Percentiles rank a stretch among this genome's conserved stretches.
phyloP scores from a whole-genome alignment of 2,329 filamentous ascomycete species.

The Nigrospora sphaerica region DNA sequence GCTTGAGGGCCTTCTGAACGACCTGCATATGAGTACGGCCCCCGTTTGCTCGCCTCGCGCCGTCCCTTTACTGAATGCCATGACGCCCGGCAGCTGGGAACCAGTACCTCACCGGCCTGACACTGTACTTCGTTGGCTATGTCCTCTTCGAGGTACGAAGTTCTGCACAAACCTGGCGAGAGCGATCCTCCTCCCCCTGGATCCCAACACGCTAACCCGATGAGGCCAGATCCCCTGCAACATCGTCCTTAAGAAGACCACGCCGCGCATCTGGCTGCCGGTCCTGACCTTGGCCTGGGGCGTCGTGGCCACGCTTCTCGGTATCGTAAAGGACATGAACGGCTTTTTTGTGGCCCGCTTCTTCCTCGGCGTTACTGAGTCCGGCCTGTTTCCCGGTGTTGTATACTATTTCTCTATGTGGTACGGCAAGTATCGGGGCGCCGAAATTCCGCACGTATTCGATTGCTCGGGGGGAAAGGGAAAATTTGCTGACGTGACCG shows the following conservation, averaged over 20 bases:
- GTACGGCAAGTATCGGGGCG: slow-evolving; percentile 22
- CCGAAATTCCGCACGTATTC: background rate
- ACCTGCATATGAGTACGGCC: slow-evolving; percentile 45
- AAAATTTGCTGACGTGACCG: background rate
- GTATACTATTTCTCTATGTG: slow-evolving; percentile 44
- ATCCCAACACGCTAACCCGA: slow-evolving; percentile 4
- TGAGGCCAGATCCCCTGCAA: slow-evolving; percentile 48
- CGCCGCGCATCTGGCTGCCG: slow-evolving; percentile 48
- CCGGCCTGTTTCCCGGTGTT: slow-evolving; percentile 43
- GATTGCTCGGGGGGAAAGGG: background rate
- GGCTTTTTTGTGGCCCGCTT: slow-evolving; percentile 48
- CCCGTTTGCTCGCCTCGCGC: slow-evolving; percentile 17
- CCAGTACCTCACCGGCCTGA: slow-evolving; percentile 58
- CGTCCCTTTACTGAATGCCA: slow-evolving; percentile 5
- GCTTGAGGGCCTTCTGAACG: slow-evolving; percentile 46
- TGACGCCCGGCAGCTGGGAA: slow-evolving; percentile 36
- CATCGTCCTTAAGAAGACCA: slow-evolving; percentile 54
- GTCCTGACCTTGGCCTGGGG: slow-evolving; percentile 51
- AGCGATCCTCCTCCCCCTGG: background rate
- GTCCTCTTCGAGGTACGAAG: slow-evolving; percentile 44
- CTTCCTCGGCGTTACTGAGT: slow-evolving; percentile 49
- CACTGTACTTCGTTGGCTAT: slow-evolving; percentile 59
- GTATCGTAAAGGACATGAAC: slow-evolving; percentile 39
- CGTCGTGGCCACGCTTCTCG: slow-evolving; percentile 43
- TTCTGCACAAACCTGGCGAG: background rate